Conservation (phyloP, 495 filamentous ascomycete genomes). For the Tuber aestivum region DNA sequence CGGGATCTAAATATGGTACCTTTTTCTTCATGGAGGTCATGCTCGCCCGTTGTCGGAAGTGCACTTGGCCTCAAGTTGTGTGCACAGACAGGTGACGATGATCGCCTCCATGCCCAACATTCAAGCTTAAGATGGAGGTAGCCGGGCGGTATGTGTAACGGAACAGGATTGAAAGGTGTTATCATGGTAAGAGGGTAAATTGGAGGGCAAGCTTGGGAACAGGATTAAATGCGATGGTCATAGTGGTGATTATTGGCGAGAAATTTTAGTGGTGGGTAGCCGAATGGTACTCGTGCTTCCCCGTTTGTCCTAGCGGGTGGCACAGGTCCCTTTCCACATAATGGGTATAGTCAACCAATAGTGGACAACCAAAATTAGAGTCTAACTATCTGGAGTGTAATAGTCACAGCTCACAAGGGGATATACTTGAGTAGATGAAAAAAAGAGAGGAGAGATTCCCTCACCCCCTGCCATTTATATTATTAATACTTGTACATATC, state of each 20-base stretch:
- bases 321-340: no score
- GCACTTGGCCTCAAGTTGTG: background rate
- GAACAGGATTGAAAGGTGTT: background rate
- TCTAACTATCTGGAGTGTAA: no score
- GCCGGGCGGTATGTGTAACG: background rate
- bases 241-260: background rate
- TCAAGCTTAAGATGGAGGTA: background rate
- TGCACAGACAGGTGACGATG: background rate
- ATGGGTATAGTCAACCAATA: no score
- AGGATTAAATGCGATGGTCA: background rate
- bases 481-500: no score
- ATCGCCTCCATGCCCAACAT: background rate
- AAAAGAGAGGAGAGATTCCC: no score
- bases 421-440: no score
- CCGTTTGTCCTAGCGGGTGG: no score
- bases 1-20: background rate
- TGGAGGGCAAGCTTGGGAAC: background rate
- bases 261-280: background rate
- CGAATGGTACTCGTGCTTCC: no score
- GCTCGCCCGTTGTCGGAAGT: background rate
- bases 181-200: background rate
- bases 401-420: no score
- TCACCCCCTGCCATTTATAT: no score
- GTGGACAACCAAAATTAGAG: no score
- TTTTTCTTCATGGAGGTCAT: background rate